Conservation (phyloP, 129 eudicot genomes). For the Saposhnikovia divaricata region DNA sequence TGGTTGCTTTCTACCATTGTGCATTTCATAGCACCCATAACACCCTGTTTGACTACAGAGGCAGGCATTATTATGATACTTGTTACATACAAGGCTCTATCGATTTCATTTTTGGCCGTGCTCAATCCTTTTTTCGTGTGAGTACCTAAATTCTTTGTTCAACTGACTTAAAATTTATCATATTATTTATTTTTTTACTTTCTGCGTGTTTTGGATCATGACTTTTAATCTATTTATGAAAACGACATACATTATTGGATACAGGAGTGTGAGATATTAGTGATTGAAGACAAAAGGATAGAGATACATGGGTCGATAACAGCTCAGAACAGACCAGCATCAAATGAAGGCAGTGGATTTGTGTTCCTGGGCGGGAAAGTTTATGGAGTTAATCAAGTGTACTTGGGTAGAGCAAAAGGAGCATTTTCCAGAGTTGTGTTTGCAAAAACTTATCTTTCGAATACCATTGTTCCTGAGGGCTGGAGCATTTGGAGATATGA, state of each 20-base stretch:
- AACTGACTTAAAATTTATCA: not conserved
- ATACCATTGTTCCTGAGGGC: constrained; percentile 53
- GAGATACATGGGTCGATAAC: constrained; percentile 71
- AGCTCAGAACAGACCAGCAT: constrained; percentile 43
- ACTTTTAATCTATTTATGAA: not conserved
- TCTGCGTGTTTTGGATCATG: not conserved
- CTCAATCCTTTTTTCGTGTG: constrained; percentile 55
- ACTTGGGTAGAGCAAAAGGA: constrained; percentile 68
- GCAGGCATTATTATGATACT: constrained; percentile 66
- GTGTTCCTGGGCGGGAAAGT: constrained; percentile 48
- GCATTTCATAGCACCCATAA: constrained; percentile 69
- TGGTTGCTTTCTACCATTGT: constrained; percentile 72
- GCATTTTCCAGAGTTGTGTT: constrained; percentile 69
- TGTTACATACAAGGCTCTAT: constrained; percentile 81
- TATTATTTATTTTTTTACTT: not conserved
- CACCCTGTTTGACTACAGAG: constrained; percentile 67
- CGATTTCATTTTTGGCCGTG: constrained; percentile 78
- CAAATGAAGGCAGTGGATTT: constrained; percentile 54
- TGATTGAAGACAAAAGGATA: constrained; percentile 37
- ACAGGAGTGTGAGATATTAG: constrained; percentile 81
- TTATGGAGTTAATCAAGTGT: constrained; percentile 48
- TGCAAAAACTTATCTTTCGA: constrained; percentile 69
- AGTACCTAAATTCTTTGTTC: constrained; percentile 4
- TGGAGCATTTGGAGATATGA: constrained; percentile 64
- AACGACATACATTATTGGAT: not conserved